phyloP scores from a whole-genome alignment of 2,329 filamentous ascomycete genomes.

The Sporothrix euskadiensis region DNA sequence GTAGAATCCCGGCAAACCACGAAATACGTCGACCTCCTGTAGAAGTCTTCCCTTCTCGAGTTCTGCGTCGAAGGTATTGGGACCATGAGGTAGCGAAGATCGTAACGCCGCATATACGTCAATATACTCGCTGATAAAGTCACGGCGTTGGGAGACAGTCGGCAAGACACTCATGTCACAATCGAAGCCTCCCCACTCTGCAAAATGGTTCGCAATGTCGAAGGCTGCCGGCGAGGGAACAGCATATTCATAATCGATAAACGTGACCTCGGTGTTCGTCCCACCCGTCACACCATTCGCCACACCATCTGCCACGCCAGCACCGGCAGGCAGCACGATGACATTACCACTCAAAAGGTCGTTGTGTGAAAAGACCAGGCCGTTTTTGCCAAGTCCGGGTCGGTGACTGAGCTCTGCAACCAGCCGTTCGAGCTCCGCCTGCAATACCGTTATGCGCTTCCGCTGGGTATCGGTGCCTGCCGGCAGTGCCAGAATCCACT shows the following conservation, averaged over 20 bases:
- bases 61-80: constrained; percentile 52
- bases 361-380: constrained; percentile 90
- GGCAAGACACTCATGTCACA: constrained; percentile 87
- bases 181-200: constrained; percentile 96
- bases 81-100: constrained; percentile 33
- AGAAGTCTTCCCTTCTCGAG: constrained; percentile 69
- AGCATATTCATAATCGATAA: constrained; percentile 99
- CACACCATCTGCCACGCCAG: neutral
- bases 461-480: constrained; percentile 68
- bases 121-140: constrained; percentile 84
- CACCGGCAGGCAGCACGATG: constrained; percentile 64
- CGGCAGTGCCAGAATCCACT: constrained; percentile 88
- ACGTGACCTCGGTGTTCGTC: constrained; percentile 57
- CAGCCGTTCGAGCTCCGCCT: constrained; percentile 71
- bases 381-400: constrained; percentile 72
- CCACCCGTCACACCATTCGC: neutral
- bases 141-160: constrained; percentile 70
- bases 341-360: constrained; percentile 96
- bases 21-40: constrained; percentile 80
- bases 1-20: constrained; percentile 85
- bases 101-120: constrained; percentile 65
- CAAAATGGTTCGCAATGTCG: constrained; percentile 96
- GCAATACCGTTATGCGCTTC: constrained; percentile 65
- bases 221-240: constrained; percentile 93
- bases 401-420: constrained; percentile 72